Base-by-base conservation (phyloP, 2,329 filamentous ascomycete genomes). In the Ophiostoma sp. region DNA sequence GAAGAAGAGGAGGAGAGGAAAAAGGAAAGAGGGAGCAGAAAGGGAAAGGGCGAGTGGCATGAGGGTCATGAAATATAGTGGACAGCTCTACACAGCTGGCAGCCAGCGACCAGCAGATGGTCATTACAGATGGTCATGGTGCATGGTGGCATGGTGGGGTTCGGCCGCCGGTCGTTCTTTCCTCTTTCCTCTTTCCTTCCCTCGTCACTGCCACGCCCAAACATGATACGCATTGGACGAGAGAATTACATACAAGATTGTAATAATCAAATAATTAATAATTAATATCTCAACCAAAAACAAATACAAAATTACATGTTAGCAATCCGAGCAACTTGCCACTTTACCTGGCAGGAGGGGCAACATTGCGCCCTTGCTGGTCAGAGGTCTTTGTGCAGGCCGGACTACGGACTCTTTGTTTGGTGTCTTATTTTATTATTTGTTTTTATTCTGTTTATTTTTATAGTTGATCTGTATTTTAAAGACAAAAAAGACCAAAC, bases 101-200 rank as follows among this genome's bases (percentile, higher is more conserved):
- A 57, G 52, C 52, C 10, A 23, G 44, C 44, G 15, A 13, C 44
- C 27, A 41, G 39, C 60, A 64, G 60, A 64, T 64, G 5, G 60
- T 64, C 60, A 35, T 64, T 64, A 64, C 60, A 64, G 60, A 64
- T 35, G 31, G 57, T 36, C n/a, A 27, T 57, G 39, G 39, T 13
- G 27, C 13, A 64, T 20, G 65, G 65, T 67, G 65, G 65, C 65
- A 67, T 67, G 65, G 65, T 67, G 65, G 65, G 65, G 65, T 67
- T 48, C 52, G 44, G 44, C 44, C 60, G 60, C 44, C 60, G 60
- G 60, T 31, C 60, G 33, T 8, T 66, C 36, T 66, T 27, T 44
- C 35, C 36, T 66, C n/a, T 27, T 27, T 33, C 13, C 31, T 27
- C 60, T 39, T 39, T 7, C 36, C 10, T 39, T 39, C 7, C 36